Evolutionary conservation across 768 basidiomycete genomes (phyloP), one percentile per base, ranked within the genome.

Genomic region (Trametes sanguinea): DNA sequence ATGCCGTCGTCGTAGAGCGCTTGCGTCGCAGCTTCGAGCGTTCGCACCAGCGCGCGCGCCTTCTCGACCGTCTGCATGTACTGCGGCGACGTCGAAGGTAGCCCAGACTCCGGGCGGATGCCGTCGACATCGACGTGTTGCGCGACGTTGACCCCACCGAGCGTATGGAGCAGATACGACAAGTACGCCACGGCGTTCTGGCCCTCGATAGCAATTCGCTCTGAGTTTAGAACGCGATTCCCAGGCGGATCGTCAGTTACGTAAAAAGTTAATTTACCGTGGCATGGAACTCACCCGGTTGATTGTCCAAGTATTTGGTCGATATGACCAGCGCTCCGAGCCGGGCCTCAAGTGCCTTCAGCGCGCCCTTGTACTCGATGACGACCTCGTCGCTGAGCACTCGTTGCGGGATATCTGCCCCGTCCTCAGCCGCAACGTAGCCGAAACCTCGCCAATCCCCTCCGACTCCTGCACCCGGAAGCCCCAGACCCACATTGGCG

Each of bases 381-480:
- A 68, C 55, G 65, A 65, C 55, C 63, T 64, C 63, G 54, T 64
- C 63, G 44, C 53, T 60, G 37, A 64, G 63, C 6, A 56, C 51
- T 10, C 48, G 47, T n/a, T 44, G 50, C 1, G 57, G 60, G 2
- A 56, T 45, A 30, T 57, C 56, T 17, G 78, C 77, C 6, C 81
- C 78, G 33, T 82, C 81, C 42, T 82, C 80, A 46, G 82, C 71
- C 29, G 83, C 78, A 44, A 90, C 83, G 82, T 88, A 95, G 37
- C 94, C 94, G 65, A 92, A 91, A 11, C 92, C 94, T 66, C 85
- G 90, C 93, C 93, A 95, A 22, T 78, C 77, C 8, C 83, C 92
- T 27, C 81, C 92, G 54, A 80, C 77, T 4, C 94, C 93, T 3
- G 87, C 90, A 16, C 94, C 94, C 39, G 90, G 82, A n/a, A 92